Evolutionary conservation across 192 early-diverging fungal species (phyloP), one percentile per base, ranked within the genome.

Genomic region (Rhizoclosmatium sp.): DNA sequence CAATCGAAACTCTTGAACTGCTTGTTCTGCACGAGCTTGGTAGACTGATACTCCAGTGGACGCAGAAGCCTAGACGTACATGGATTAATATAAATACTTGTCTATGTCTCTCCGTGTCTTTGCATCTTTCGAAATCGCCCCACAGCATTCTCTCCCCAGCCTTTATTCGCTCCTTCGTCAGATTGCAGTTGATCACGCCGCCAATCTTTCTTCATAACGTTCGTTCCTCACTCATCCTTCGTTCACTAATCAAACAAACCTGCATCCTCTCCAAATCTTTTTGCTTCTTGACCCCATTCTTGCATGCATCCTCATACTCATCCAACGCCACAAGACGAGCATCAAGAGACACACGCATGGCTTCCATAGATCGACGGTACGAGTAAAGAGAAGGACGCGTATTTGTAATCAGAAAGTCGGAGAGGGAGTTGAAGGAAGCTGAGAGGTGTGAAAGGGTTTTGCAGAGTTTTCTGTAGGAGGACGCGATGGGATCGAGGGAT

Each of bases 271-370:
- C 86, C 19, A 87, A 66, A 3, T 40, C 69, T 64, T 71, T 60
- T 7, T 80, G 14, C 68, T 73, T 75, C 59, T 83, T 82, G 51
- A 79, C 77, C 2, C 81, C 85, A 2, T 46, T 58, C 79, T 85
- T 85, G 59, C 84, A 85, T 9, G 82, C 79, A 19, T 51, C 59
- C 56, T 85, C 84, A 69, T 85, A 87, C 44, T 71, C 81, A 14
- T 54, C 69, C 42, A 87, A 62, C 12, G 62, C 56, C 3, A 62
- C 58, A 0, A 81, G 14, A 1, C 86, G 82, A 46, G 84, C 61
- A 14, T 82, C 72, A 2, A 87, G 80, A 19, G 84, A n/a, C 5
- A 62, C 44, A n/a, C 40, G 19, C 59, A 75, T 62, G 59, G 59
- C 59, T 62, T 75, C 23, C 16, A 75, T 44, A 59, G 54, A 59